Conservation (phyloP, 2,329 filamentous ascomycete species). For the Myriosclerotinia scirpicola region DNA sequence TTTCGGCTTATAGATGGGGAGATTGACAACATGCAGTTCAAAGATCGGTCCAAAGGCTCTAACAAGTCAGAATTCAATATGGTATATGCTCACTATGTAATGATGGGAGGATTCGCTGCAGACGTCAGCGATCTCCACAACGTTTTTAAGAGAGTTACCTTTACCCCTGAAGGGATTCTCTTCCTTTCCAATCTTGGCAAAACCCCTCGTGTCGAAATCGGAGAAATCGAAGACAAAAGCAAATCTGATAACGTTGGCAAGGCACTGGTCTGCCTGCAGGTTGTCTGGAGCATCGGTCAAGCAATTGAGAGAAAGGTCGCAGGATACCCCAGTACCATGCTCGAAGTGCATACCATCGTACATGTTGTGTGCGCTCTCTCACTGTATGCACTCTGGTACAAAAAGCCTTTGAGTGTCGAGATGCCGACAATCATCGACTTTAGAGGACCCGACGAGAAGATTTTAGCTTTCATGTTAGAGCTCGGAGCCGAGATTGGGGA, state of each 20-base stretch:
- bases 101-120: slow-evolving; percentile 26
- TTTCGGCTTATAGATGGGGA: too few species aligned
- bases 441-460: neutral
- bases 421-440: slow-evolving; percentile 22
- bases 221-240: slow-evolving; percentile 27
- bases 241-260: slow-evolving; percentile 27
- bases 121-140: slow-evolving; percentile 24
- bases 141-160: neutral
- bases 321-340: slow-evolving; percentile 25
- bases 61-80: slow-evolving; percentile 7
- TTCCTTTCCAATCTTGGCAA: slow-evolving; percentile 22
- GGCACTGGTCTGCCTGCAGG: slow-evolving; percentile 23
- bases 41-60: neutral
- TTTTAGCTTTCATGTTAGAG: neutral
- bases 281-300: slow-evolving; percentile 26
- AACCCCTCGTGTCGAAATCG: slow-evolving; percentile 3
- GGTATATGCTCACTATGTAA: slow-evolving; percentile 22
- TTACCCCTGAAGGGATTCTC: slow-evolving; percentile 10
- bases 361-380: slow-evolving; percentile 30
- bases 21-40: neutral
- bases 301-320: slow-evolving; percentile 24
- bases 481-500: neutral
- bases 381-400: slow-evolving; percentile 26
- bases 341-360: slow-evolving; percentile 34
- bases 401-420: slow-evolving; percentile 25